Base-by-base conservation (phyloP, 1,284 basidiomycete genomes). In the Lignosus rhinocerotis region DNA sequence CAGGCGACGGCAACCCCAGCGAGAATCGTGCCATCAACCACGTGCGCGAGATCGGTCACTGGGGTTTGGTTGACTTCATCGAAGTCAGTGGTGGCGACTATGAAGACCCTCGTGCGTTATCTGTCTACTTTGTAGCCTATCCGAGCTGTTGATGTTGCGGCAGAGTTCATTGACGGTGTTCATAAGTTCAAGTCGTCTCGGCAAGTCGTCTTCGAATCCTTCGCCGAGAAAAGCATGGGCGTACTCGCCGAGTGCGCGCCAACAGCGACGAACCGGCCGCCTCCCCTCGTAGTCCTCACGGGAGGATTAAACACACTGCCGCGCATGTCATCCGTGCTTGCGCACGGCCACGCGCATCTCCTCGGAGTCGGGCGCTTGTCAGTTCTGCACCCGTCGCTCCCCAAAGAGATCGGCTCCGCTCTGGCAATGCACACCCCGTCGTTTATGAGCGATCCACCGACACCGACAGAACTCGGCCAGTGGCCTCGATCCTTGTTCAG, bases 61-160 rank as follows among this genome's bases (percentile, higher is more conserved):
- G 88, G 82, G 78, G 79, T 0, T 73, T 75, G 11, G 72, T 94
- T 1, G 93, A 94, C 72, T 92, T 93, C 70, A 86, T 96, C 52
- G 92, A 95, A 73, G 84, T 96, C 59, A 93, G 88, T 62, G 94
- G 93, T 3, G 93, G 93, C 2, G 88, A 90, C 68, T 96, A 96
- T 66, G 91, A 94, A 70, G 83, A 81, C 30, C 90, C 91, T 63
- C 85, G 90, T 87, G 68, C 49, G 78, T 60, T 30, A n/a, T 36
- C 42, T 12, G 5, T 49, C 54, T 34, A 49, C 32, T 32, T 33
- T 25, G 25, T 25, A 25, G 25, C 4, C 25, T 2, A 4, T 25
- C 25, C 25, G 25, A 25, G 25, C 25, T 25, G 25, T 25, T 25
- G 25, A 25, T 25, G 25, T 25, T 25, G 25, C 1, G 14, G 9